Evolutionary conservation across 352 stramenopile genomes (phyloP).

Genomic region (Phytophthora palmivora): DNA sequence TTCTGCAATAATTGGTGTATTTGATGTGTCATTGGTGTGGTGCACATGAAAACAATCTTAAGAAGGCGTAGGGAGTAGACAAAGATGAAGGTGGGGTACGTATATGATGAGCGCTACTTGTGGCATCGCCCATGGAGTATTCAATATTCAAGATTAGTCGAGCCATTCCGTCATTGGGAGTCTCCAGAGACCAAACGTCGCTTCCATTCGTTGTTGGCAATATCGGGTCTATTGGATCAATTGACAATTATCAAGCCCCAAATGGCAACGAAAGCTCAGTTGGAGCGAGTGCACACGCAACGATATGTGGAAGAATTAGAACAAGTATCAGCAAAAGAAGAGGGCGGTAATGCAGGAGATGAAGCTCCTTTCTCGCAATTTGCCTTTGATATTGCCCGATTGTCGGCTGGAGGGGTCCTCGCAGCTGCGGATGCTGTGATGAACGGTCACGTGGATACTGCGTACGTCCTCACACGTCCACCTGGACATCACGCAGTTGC

Average conservation of each 20-base stretch:
- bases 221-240: slow-evolving; percentile 62
- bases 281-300: slow-evolving; percentile 65
- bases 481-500: slow-evolving; percentile 75
- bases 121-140: slow-evolving; percentile 74
- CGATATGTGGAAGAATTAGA: slow-evolving; percentile 65
- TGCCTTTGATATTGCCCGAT: slow-evolving; percentile 73
- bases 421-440: slow-evolving; percentile 68
- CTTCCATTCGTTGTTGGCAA: slow-evolving; percentile 78
- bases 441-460: slow-evolving; percentile 41
- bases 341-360: slow-evolving; percentile 77
- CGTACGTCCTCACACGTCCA: slow-evolving; percentile 72
- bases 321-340: slow-evolving; percentile 50
- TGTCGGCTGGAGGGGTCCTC: slow-evolving; percentile 76
- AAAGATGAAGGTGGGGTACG: slow-evolving; percentile 61
- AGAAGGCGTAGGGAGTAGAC: too few species aligned
- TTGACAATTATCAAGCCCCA: slow-evolving; percentile 53
- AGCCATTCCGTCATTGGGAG: slow-evolving; percentile 85
- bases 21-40: too few species aligned
- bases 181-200: slow-evolving; percentile 81
- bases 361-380: slow-evolving; percentile 78
- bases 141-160: slow-evolving; percentile 55
- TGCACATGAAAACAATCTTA: too few species aligned
- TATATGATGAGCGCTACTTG: slow-evolving; percentile 84
- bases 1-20: too few species aligned
- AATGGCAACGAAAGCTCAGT: slow-evolving; percentile 49